Conservation (phyloP, 768 basidiomycete genomes). For the Leccinum sublutescens region DNA sequence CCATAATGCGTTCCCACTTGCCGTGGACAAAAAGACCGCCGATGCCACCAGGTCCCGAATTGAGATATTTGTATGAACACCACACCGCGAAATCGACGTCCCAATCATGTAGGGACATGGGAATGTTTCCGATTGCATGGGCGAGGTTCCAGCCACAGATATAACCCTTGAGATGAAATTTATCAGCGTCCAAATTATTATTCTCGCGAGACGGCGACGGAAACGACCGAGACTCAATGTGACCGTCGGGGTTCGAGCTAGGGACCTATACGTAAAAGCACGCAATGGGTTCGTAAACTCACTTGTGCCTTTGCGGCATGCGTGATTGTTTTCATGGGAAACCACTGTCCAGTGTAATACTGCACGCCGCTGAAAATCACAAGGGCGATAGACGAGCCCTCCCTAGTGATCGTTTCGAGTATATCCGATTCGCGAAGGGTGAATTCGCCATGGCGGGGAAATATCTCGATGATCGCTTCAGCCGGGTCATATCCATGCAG, state of each 20-base stretch:
- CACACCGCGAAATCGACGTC: conserved; percentile 96
- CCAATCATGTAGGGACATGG: conserved; percentile 88
- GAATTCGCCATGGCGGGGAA: conserved; percentile 81
- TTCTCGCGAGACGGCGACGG: conserved; percentile 10
- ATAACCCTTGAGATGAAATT: conserved; percentile 62
- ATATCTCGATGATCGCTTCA: conserved; percentile 72
- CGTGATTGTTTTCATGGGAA: conserved; percentile 85
- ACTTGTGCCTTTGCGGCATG: conserved; percentile 83
- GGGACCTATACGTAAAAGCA: conserved; percentile 27
- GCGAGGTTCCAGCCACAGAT: conserved; percentile 97
- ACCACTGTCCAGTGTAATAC: conserved; percentile 96
- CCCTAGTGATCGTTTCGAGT: conserved; percentile 63
- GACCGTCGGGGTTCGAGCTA: conserved; percentile 7
- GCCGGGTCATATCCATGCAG: conserved; percentile 76
- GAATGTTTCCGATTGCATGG: conserved; percentile 93
- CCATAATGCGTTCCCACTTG: conserved; percentile 64
- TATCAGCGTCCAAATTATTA: conserved; percentile 13
- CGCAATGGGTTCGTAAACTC: conserved; percentile 25
- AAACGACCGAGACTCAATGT: conserved; percentile 2
- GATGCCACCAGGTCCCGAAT: conserved; percentile 95
- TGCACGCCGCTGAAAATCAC: conserved; percentile 94
- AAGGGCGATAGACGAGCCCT: conserved; percentile 79
- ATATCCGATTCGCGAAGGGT: conserved; percentile 89
- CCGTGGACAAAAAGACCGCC: conserved; percentile 91
- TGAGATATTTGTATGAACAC: conserved; percentile 99